Conservation (phyloP, 1,284 basidiomycete genomes). For the Fomitopsis betulina region DNA sequence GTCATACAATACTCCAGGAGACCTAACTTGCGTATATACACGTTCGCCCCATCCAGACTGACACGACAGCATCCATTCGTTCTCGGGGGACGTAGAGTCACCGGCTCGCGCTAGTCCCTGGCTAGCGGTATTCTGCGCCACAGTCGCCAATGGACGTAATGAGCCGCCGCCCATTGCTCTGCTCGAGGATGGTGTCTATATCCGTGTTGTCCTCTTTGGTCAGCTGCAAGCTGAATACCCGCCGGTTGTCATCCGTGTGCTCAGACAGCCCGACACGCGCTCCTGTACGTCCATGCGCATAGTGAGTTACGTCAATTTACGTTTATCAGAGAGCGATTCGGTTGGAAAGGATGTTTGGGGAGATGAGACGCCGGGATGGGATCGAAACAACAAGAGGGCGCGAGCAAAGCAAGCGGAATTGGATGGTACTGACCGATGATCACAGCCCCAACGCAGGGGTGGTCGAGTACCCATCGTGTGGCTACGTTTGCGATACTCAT, state of each 20-base stretch:
- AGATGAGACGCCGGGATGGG: background rate
- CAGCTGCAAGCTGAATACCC: slow-evolving; percentile 55
- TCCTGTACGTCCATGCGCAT: slow-evolving; percentile 35
- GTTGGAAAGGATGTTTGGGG: background rate
- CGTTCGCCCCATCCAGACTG: too few species aligned
- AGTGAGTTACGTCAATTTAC: background rate
- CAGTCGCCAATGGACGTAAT: slow-evolving; percentile 74
- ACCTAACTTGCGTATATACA: too few species aligned
- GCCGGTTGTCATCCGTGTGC: slow-evolving; percentile 64
- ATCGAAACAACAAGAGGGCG: background rate
- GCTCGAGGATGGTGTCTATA: slow-evolving; percentile 58
- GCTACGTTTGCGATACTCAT: slow-evolving; percentile 74
- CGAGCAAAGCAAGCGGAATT: background rate
- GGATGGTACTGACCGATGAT: slow-evolving; percentile 55
- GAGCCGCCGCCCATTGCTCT: slow-evolving; percentile 54
- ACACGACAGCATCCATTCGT: too few species aligned
- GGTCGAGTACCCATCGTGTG: slow-evolving; percentile 78
- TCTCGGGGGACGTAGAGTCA: background rate
- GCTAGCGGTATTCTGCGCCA: slow-evolving; percentile 73
- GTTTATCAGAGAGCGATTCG: background rate
- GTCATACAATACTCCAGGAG: too few species aligned
- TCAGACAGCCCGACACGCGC: slow-evolving; percentile 73
- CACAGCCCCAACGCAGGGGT: slow-evolving; percentile 72
- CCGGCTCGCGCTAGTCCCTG: background rate
- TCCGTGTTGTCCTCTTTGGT: slow-evolving; percentile 49